A percentile compares a stretch with the other conserved stretches of the same genome.
These are phyloP conservation scores for Pythium phragmitis DNA, from an alignment of 352 stramenopile genomes.

Conservation along the genomic window DNA sequence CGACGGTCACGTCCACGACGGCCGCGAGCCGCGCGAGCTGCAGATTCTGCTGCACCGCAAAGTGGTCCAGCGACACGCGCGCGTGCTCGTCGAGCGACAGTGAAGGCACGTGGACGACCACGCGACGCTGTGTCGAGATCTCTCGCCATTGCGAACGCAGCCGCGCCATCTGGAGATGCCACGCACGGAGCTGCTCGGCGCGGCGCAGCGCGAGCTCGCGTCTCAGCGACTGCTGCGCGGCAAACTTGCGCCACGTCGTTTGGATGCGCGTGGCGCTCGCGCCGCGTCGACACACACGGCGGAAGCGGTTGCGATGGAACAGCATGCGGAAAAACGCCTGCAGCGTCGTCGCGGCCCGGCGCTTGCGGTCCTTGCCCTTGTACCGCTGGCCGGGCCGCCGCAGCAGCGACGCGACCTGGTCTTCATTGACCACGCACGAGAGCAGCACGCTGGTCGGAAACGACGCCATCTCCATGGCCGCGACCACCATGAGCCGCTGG, in stretches of 20 bases:
- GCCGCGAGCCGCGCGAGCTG: slow-evolving; percentile 77
- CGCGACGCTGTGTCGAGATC: slow-evolving; percentile 46
- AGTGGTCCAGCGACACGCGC: slow-evolving; percentile 65
- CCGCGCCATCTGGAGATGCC: slow-evolving; percentile 44
- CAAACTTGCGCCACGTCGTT: slow-evolving; percentile 52
- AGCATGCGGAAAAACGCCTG: slow-evolving; percentile 76
- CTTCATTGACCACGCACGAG: slow-evolving; percentile 83
- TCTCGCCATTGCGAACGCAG: slow-evolving; percentile 54
- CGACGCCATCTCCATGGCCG: slow-evolving; percentile 51
- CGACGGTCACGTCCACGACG: slow-evolving; percentile 68
- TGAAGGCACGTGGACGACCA: slow-evolving; percentile 83
- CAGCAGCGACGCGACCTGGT: slow-evolving; percentile 73
- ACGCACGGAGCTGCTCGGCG: slow-evolving; percentile 37
- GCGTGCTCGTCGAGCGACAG: slow-evolving; percentile 70
- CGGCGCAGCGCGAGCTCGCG: slow-evolving; percentile 37
- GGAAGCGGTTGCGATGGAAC: slow-evolving; percentile 41
- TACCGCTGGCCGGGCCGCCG: slow-evolving; percentile 73
- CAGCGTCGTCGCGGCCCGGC: slow-evolving; percentile 63
- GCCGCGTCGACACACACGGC: slow-evolving; percentile 36
- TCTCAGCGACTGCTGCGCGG: slow-evolving; percentile 42
- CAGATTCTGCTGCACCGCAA: slow-evolving; percentile 77
- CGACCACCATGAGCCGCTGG: slow-evolving; percentile 68
- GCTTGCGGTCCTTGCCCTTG: slow-evolving; percentile 67
- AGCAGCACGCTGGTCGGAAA: slow-evolving; percentile 68
- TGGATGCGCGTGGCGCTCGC: slow-evolving; percentile 61